phyloP scores from a whole-genome alignment of 192 early-diverging fungal genomes.

The Backusella tuberculispora region DNA sequence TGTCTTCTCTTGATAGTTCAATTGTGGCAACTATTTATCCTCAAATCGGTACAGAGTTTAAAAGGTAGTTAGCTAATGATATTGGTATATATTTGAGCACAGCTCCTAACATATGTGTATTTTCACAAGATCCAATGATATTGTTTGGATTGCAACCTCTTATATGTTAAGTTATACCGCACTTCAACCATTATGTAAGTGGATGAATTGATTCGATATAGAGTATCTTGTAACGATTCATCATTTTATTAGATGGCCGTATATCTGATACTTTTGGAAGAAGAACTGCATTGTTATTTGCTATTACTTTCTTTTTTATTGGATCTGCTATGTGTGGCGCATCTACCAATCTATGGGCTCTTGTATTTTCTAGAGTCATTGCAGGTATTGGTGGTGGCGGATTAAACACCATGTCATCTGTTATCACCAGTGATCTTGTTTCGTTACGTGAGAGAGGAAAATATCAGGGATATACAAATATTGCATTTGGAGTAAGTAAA shows the following conservation, averaged over 20 bases:
- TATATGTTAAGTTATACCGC: slow-evolving; percentile 78
- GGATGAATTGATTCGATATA: background rate
- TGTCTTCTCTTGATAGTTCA: slow-evolving; percentile 38
- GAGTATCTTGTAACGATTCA: background rate
- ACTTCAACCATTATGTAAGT: slow-evolving; percentile 75
- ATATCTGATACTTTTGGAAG: slow-evolving; percentile 86
- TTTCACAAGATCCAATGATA: slow-evolving; percentile 49
- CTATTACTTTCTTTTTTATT: slow-evolving; percentile 66
- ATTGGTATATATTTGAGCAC: background rate
- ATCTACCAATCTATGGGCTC: slow-evolving; percentile 46
- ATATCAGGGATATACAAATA: slow-evolving; percentile 41
- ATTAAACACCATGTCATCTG: slow-evolving; percentile 57
- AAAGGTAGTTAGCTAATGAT: slow-evolving; percentile 24
- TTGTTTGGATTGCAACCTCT: slow-evolving; percentile 82
- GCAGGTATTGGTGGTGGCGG: slow-evolving; percentile 76
- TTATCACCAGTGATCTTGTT: slow-evolving; percentile 79
- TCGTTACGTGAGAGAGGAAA: slow-evolving; percentile 67
- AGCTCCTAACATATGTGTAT: background rate
- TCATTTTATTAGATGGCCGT: slow-evolving; percentile 44
- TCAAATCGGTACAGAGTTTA: slow-evolving; percentile 42
- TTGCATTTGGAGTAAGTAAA: slow-evolving; percentile 35
- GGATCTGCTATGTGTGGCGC: slow-evolving; percentile 74
- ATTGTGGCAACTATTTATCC: slow-evolving; percentile 43
- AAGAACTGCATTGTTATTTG: slow-evolving; percentile 56
- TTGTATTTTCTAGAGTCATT: slow-evolving; percentile 71